phyloP scores from a whole-genome alignment of 805 yeast genomes.

The Nakazawaea peltata region DNA sequence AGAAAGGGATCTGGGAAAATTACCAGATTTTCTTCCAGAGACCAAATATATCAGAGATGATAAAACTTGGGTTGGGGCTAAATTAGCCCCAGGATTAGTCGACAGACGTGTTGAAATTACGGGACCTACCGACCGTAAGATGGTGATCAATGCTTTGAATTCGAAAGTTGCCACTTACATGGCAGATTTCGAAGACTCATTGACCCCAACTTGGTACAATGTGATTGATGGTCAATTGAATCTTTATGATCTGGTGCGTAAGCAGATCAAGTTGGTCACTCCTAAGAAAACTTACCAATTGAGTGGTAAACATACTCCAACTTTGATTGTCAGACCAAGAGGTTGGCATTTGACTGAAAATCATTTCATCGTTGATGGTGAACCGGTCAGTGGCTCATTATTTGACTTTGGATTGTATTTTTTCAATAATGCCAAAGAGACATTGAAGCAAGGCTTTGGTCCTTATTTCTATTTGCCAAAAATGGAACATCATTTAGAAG shows the following conservation, averaged over 20 bases:
- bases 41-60: constrained; percentile 55
- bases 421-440: constrained; percentile 59
- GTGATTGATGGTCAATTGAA: constrained; percentile 64
- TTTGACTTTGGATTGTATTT: constrained; percentile 68
- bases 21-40: constrained; percentile 66
- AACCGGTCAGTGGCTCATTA: constrained; percentile 57
- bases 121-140: constrained; percentile 69
- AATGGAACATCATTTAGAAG: constrained; percentile 72
- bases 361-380: constrained; percentile 60
- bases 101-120: constrained; percentile 73
- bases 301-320: constrained; percentile 44
- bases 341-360: constrained; percentile 71
- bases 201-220: constrained; percentile 65
- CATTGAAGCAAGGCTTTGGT: constrained; percentile 49
- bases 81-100: constrained; percentile 57
- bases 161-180: constrained; percentile 64
- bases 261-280: constrained; percentile 32
- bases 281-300: constrained; percentile 31
- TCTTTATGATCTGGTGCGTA: constrained; percentile 60
- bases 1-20: constrained; percentile 49
- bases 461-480: constrained; percentile 71
- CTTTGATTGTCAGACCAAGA: constrained; percentile 46
- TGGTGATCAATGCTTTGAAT: constrained; percentile 69
- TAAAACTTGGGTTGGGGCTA: constrained; percentile 64
- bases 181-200: constrained; percentile 72